These are phyloP conservation scores for Mucor sp. DNA, from an alignment of 371 early-diverging fungal genomes.

Conservation along the genomic window DNA sequence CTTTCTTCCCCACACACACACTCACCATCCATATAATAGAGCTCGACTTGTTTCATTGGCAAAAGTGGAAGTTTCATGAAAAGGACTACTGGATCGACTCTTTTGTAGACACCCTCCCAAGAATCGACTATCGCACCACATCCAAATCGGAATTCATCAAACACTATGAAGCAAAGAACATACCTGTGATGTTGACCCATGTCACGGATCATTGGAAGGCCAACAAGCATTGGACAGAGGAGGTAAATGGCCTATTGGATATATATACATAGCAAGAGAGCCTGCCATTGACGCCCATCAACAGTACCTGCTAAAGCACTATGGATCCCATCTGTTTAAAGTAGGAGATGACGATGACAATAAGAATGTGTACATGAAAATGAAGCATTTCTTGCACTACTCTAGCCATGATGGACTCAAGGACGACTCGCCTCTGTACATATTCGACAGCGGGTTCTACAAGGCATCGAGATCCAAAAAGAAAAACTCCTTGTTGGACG, in stretches of 20 bases:
- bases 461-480: conserved; percentile 26
- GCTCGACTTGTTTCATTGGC: conserved; percentile 60
- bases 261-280: too few relatives aligned
- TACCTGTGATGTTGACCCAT: conserved; percentile 70
- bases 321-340: conserved; percentile 71
- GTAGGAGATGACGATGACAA: conserved; percentile 83
- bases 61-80: conserved; percentile 51
- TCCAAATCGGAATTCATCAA: conserved; percentile 63
- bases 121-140: conserved; percentile 52
- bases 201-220: conserved; percentile 67
- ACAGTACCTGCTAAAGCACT: conserved; percentile 54
- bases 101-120: conserved; percentile 43
- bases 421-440: conserved; percentile 85
- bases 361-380: conserved; percentile 68
- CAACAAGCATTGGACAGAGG: conserved; percentile 58
- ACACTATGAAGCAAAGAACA: conserved; percentile 54
- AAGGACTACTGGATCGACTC: conserved; percentile 56
- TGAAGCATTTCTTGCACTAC: conserved; percentile 75
- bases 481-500: conserved; percentile 52
- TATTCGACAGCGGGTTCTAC: conserved; percentile 75
- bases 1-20: too few relatives aligned
- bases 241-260: conserved; percentile 32
- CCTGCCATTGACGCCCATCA: too few relatives aligned
- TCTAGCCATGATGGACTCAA: conserved; percentile 51
- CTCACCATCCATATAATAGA: too few relatives aligned